Base-by-base conservation (phyloP, 495 filamentous ascomycete species). In the Sabuloglossum arenarium region DNA sequence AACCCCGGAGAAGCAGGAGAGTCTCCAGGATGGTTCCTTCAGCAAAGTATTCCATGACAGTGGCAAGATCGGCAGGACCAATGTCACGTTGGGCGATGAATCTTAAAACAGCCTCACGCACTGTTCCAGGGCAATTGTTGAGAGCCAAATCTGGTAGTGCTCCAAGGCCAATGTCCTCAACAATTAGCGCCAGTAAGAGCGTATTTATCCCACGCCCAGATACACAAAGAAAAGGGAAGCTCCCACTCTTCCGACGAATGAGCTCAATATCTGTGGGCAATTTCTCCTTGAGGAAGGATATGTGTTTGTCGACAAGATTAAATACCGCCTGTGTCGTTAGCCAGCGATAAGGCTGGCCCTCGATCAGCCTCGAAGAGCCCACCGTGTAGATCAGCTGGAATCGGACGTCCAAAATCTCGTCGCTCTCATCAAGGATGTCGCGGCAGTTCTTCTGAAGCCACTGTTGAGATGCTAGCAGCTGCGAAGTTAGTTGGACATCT, bases 361-460 rank as follows among this genome's bases (percentile, higher is more conserved):
- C 61, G 43, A 58, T 58, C 23, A 59, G 46, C 27, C 52, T 60
- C 23, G 65, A 65, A 8, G 58, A 58, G 16, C 69, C 67, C 16
- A 60, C 65, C 0, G 69, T 67, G 50, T 69, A 70, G 11, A 70
- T 69, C 46, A 70, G 42, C 30, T 70, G 65, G 1, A 64, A 52
- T 37, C 67, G 69, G 0, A 72, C 66, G 0, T 73, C 68, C 12
- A 80, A 59, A 0, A 73, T 75, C 30, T 70, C 70, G 55, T 80
- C 77, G 5, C 67, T 75, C 56, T 80, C 77, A 59, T 80, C 77
- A 0, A 80, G 60, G 1, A 80, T 64, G 61, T 80, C 77, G 14
- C 75, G 70, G 32, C 65, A 70, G 25, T 56, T 58, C 0, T 57
- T 19, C 24, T 68, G 62, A 1, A 80, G 47, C 75, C 75, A 78